Evolutionary conservation across 495 filamentous ascomycete genomes (phyloP).

Genomic region (Margaritispora aquatica): DNA sequence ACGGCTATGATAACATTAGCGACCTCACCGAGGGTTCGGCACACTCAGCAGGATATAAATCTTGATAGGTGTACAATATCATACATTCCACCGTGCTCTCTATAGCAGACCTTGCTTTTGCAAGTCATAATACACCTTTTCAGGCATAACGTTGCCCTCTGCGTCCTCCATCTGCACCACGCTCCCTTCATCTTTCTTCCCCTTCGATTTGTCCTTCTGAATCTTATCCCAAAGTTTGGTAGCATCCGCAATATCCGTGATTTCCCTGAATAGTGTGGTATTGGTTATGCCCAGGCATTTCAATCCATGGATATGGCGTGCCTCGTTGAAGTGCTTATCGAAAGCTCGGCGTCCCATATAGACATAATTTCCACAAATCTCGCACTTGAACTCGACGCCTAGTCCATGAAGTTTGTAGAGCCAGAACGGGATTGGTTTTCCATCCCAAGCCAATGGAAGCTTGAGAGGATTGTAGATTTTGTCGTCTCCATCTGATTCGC

Average conservation of each 20-base stretch:
- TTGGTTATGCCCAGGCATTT: slow-evolving; percentile 92
- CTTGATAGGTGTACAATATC: neutral
- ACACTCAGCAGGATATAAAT: too few species aligned
- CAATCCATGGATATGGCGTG: slow-evolving; percentile 83
- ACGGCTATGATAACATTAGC: too few species aligned
- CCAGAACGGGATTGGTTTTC: slow-evolving; percentile 98
- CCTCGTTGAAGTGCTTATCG: slow-evolving; percentile 97
- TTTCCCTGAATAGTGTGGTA: slow-evolving; percentile 87
- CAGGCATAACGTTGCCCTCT: slow-evolving; percentile 96
- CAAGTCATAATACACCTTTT: slow-evolving; percentile 91
- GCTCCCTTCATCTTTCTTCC: slow-evolving; percentile 65
- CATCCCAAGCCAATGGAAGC: slow-evolving; percentile 92
- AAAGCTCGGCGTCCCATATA: slow-evolving; percentile 95
- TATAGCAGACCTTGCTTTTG: slow-evolving; percentile 64
- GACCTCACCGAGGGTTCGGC: too few species aligned
- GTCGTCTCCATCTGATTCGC: slow-evolving; percentile 64
- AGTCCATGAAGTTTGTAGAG: slow-evolving; percentile 95
- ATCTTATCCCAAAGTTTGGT: slow-evolving; percentile 89
- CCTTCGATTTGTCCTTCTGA: slow-evolving; percentile 75
- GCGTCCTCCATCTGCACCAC: slow-evolving; percentile 98
- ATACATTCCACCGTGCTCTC: neutral
- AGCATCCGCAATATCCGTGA: slow-evolving; percentile 86
- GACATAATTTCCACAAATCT: slow-evolving; percentile 95
- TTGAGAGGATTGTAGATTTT: slow-evolving; percentile 96
- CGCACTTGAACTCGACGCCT: slow-evolving; percentile 90